Evolutionary conservation across 2,329 filamentous ascomycete species (phyloP), one percentile per base, ranked within the genome.

Genomic region (Colletotrichum sp.): DNA sequence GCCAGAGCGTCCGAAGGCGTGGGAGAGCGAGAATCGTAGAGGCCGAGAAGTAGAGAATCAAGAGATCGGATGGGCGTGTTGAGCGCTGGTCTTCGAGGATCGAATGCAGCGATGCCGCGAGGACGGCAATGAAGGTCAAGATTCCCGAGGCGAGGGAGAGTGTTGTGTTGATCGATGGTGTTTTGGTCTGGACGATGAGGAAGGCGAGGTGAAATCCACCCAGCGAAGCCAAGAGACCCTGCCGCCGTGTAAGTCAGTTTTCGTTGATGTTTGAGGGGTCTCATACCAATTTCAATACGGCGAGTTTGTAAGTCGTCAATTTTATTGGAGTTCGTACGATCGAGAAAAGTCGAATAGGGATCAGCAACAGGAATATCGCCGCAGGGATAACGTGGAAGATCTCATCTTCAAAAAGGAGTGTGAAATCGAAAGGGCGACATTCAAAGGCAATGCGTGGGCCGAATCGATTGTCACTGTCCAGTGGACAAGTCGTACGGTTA

Each of bases 361-460:
- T 68, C 13, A 68, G 34, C 3, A 68, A 11, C 32, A 72, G 64
- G 34, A 72, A 61, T 9, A 68, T 13, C 2, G 55, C 28, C 7
- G 70, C 57, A 8, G 70, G 70, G 5, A 72, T 3, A 1, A 39
- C 9, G 12, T 61, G 63, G 6, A 68, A 72, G 34, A 68, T 11
- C 3, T 15, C 28, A 25, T 72, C 63, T 25, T 68, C 70, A 8
- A 68, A 72, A 4, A 72, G 27, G 6, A 72, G 70, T 5, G 70
- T 68, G 11, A 72, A 72, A 27, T 68, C 70, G 22, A 72, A 72
- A 8, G n/a, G 27, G 11, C 70, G 70, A 8, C 70, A 72, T n/a
- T 61, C 36, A 25, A 68, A 72, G 52, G 52, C 36, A 2, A 72
- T 68, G 3, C 48, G 69, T 4, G 69, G 69, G 8, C 69, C 69